Conservation (phyloP, 164 flowering plant genomes). For the Annona cherimola region DNA sequence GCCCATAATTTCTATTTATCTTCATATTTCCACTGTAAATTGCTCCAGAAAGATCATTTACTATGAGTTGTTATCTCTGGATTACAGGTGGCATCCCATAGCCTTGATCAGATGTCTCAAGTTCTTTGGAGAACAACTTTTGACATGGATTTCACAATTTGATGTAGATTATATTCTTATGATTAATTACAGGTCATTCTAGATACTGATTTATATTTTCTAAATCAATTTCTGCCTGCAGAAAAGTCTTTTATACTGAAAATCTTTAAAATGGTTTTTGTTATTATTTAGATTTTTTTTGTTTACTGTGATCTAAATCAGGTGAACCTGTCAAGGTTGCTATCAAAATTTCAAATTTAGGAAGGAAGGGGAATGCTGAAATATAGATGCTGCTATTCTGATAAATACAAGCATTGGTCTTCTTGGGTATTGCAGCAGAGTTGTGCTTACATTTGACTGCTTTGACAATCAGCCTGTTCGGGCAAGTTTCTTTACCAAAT, state of each 20-base stretch:
- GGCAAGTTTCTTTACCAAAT: background rate
- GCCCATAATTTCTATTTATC: too few relatives aligned
- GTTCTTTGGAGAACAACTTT: constrained; percentile 75
- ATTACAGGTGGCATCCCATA: constrained; percentile 86
- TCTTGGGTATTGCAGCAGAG: background rate
- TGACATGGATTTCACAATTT: constrained; percentile 46
- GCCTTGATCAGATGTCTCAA: constrained; percentile 80
- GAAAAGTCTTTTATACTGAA: background rate
- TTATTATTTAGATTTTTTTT: background rate
- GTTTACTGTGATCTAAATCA: background rate
- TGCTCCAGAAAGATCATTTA: background rate
- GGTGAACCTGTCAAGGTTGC: background rate
- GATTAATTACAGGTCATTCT: too few relatives aligned
- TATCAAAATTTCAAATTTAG: background rate
- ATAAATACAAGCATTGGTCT: background rate
- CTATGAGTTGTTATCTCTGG: background rate
- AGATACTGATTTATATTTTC: constrained; percentile 5
- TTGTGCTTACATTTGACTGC: background rate
- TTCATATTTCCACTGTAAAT: too few relatives aligned
- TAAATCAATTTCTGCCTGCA: background rate
- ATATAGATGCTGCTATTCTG: background rate
- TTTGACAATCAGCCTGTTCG: background rate
- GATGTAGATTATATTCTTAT: background rate
- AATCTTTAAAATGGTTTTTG: background rate
- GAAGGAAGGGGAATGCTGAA: background rate